Conservation (phyloP, 2,329 filamentous ascomycete genomes). For the Colletotrichum brevisporum region DNA sequence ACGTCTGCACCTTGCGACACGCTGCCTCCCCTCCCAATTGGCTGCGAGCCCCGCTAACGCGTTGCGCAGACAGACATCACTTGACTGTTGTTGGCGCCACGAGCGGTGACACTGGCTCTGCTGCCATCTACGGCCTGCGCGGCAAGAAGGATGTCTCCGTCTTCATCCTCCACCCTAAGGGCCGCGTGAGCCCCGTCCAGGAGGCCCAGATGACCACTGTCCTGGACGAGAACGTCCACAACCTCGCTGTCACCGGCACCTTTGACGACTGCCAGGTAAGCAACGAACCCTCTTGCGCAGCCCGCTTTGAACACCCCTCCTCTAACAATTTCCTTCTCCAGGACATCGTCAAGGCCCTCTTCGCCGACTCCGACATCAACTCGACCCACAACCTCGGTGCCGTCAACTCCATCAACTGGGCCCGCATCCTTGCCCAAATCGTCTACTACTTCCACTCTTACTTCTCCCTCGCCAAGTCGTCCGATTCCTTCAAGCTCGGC, state of each 20-base stretch:
- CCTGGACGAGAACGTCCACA: constrained; percentile 91
- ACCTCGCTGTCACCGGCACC: constrained; percentile 88
- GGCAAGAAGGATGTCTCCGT: constrained; percentile 98
- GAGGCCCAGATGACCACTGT: constrained; percentile 98
- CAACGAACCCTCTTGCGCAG: background rate
- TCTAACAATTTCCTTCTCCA: constrained; percentile 47
- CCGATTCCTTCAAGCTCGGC: constrained; percentile 70
- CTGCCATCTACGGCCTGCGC: constrained; percentile 93
- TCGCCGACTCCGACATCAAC: constrained; percentile 89
- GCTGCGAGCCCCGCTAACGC: constrained; percentile 43
- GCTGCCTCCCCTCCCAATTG: background rate
- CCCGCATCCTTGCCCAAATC: constrained; percentile 94
- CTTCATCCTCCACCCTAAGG: constrained; percentile 94
- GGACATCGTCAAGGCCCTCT: constrained; percentile 95
- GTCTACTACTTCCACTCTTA: constrained; percentile 98
- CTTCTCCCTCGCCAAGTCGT: constrained; percentile 80
- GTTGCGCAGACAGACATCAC: constrained; percentile 75
- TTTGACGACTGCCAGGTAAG: constrained; percentile 94
- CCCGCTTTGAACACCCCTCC: background rate
- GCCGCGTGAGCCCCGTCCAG: constrained; percentile 91
- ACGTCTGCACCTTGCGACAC: constrained; percentile 43
- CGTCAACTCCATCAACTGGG: constrained; percentile 98
- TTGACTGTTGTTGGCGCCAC: constrained; percentile 90
- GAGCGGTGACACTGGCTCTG: constrained; percentile 90
- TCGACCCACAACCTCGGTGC: constrained; percentile 86